Percentiles rank a stretch among this genome's conserved stretches.
These are phyloP conservation scores for Cryphonectria japonica DNA, from an alignment of 2,329 filamentous ascomycete species.

Conservation along the genomic window DNA sequence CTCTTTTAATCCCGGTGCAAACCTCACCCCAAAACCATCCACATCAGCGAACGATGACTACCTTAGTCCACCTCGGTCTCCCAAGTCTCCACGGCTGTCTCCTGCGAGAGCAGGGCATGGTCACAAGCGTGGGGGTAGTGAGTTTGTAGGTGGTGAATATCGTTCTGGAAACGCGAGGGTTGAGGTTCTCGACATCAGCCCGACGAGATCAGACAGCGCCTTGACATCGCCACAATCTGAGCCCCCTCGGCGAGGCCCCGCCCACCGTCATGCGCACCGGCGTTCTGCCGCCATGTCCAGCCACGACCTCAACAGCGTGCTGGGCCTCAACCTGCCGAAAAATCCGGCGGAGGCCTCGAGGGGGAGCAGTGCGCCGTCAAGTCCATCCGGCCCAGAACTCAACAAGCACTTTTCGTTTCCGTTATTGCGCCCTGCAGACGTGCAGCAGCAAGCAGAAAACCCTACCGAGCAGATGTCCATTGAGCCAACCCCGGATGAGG, in stretches of 20 bases:
- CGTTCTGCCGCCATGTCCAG: conserved; percentile 83
- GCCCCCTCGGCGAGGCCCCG: conserved; percentile 58
- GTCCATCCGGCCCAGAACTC: conserved; percentile 54
- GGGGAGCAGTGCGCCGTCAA: conserved; percentile 68
- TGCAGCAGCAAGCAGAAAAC: conserved; percentile 29
- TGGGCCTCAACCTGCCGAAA: conserved; percentile 27
- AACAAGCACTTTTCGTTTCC: conserved; percentile 35
- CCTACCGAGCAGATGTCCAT: conserved; percentile 33
- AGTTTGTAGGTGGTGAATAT: conserved; percentile 79
- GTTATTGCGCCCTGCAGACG: conserved; percentile 23
- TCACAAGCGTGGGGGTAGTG: conserved; percentile 80
- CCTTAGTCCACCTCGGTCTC: conserved; percentile 61
- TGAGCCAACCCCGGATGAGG: conserved; percentile 36
- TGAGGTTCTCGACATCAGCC: conserved; percentile 68
- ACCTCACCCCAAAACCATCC: conserved; percentile 30
- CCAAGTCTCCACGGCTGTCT: conserved; percentile 51
- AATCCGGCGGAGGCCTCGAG: conserved; percentile 41
- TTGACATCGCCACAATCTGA: conserved; percentile 56
- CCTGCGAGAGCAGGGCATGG: conserved; percentile 67
- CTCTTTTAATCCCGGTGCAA: conserved; percentile 39
- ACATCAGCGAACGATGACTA: conserved; percentile 41
- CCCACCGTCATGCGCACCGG: conserved; percentile 70
- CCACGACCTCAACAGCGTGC: conserved; percentile 64
- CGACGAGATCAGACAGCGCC: conserved; percentile 66
- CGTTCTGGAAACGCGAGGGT: conserved; percentile 58